A percentile compares a stretch with the other conserved stretches of the same genome.
phyloP scores from a whole-genome alignment of 768 basidiomycete species.

The Suillus discolor region DNA sequence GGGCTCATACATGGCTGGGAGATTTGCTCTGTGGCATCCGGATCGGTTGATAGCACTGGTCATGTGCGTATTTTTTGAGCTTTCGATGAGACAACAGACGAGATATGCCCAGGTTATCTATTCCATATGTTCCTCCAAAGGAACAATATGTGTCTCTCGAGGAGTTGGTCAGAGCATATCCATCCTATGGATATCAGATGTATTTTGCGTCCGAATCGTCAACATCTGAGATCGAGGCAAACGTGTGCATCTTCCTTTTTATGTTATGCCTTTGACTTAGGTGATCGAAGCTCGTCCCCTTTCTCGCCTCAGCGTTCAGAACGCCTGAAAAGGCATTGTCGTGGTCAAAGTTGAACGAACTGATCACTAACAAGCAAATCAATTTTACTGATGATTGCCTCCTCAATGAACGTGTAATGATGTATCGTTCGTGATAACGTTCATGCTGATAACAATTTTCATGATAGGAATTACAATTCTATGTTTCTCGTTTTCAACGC shows the following conservation, averaged over 20 bases:
- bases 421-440: not conserved
- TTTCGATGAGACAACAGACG: not conserved
- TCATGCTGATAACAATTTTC: not conserved
- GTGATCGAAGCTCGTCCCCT: slow-evolving; percentile 23
- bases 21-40: slow-evolving; percentile 78
- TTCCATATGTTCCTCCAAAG: slow-evolving; percentile 67
- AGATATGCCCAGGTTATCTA: slow-evolving; percentile 52
- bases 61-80: slow-evolving; percentile 45
- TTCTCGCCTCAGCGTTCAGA: slow-evolving; percentile 21
- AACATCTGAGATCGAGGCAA: slow-evolving; percentile 54
- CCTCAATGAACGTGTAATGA: slow-evolving; percentile 22
- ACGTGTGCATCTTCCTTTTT: slow-evolving; percentile 40
- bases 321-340: not conserved
- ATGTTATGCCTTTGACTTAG: not conserved
- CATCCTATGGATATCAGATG: slow-evolving; percentile 67
- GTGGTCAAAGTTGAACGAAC: slow-evolving; percentile 4
- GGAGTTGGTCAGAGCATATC: slow-evolving; percentile 51
- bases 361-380: slow-evolving; percentile 1
- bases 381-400: slow-evolving; percentile 17
- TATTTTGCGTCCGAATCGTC: slow-evolving; percentile 60
- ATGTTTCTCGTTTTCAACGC: slow-evolving; percentile 46
- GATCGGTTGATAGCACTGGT: slow-evolving; percentile 58
- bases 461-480: slow-evolving; percentile 57
- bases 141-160: slow-evolving; percentile 50
- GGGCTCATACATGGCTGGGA: slow-evolving; percentile 64